Base-by-base conservation (phyloP, 257 asterid genomes). In the Solanum acaule region DNA sequence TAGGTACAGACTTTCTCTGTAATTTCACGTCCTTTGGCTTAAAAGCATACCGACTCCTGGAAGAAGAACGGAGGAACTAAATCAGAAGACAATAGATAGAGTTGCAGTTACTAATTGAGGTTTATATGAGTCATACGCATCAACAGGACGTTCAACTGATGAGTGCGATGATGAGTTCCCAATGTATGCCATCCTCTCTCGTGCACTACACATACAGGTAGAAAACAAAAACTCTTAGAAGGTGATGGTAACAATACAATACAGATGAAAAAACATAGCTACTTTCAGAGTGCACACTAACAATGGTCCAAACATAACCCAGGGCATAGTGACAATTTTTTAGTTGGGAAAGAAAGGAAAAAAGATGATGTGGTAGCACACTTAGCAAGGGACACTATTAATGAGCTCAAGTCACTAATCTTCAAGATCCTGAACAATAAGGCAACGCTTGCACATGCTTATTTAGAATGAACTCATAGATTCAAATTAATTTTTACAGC, bases 21-120 rank as follows among this genome's bases (percentile, higher is more conserved):
- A 84, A 86, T 88, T 90, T 94, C 87, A 93, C 90, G 65, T 96
- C 97, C 89, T 95, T 95, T n/a, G 99, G 99, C 67, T 94, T 95
- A 88, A 93, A 95, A 13, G 99, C 99, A 81, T 88, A 91, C 6
- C 89, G 92, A 8, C 93, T 92, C 35, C 99, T 96, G 93, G 90
- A 90, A 67, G 90, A 86, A 83, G 49, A 72, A 44, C 10, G 52
- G 82, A 15, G 23, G 87, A 27, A 52, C 52, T 76, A 40, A 85
- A 23, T 27, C n/a, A 68, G 68, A 44, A 90, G 27, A 23, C 33
- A 67, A 63, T 37, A 84, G 77, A 23, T 87, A 63, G 31, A 34
- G 40, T 44, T 35, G 75, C 37, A 77, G 63, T 37, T 77, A 34
- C 10, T 56, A 34, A 44, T 63, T 35, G 44, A 31, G 86, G n/a